phyloP scores from a whole-genome alignment of 1,284 basidiomycete genomes.

The Malassezia sp. region DNA sequence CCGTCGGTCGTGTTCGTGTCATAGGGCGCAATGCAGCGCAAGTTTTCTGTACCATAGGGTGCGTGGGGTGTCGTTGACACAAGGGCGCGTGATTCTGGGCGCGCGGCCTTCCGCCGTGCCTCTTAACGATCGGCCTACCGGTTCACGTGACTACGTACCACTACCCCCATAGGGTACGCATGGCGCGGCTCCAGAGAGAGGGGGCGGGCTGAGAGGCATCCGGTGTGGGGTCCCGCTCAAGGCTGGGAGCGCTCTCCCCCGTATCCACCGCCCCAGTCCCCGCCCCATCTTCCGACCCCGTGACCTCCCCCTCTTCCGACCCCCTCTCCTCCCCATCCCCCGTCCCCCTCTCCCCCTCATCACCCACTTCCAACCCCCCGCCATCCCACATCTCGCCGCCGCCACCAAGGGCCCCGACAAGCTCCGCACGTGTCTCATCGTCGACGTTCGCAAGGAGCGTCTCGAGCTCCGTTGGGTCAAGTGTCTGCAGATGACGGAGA shows the following conservation, averaged over 20 bases:
- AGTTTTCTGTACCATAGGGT: conserved; percentile 7
- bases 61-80: too few species aligned
- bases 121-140: too few species aligned
- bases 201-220: too few species aligned
- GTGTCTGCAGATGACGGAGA: conserved; percentile 10
- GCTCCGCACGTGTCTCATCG: conserved; percentile 31
- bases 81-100: too few species aligned
- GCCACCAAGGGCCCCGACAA: not conserved
- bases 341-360: not conserved
- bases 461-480: conserved; percentile 9
- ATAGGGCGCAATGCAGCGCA: too few species aligned
- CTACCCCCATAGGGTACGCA: too few species aligned
- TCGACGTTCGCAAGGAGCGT: conserved; percentile 30
- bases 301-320: not conserved
- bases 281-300: not conserved
- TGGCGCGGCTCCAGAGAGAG: too few species aligned
- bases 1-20: too few species aligned
- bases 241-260: not conserved
- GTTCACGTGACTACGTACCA: too few species aligned
- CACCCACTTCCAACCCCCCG: not conserved
- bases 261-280: not conserved
- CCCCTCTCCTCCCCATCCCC: not conserved
- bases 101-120: too few species aligned
- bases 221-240: too few species aligned
- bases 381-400: not conserved